Percentiles rank a stretch among this genome's conserved stretches.
Evolutionary conservation across 352 stramenopile species (phyloP).

Genomic region (Pythium utonaiense): DNA sequence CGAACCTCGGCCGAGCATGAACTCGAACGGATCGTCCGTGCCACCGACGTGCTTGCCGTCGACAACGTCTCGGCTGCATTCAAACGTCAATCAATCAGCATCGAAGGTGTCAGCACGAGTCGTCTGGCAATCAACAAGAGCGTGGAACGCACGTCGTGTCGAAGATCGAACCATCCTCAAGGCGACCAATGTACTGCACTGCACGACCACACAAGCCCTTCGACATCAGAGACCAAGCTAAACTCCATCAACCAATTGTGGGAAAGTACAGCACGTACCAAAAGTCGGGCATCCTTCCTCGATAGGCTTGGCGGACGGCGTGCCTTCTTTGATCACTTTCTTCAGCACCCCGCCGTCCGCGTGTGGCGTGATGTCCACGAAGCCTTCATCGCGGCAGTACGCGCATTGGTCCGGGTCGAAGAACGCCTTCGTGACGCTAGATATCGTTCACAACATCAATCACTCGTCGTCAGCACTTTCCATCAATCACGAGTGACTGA

Average conservation of each 20-base stretch:
- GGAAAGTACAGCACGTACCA: slow-evolving; percentile 21
- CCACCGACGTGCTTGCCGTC: slow-evolving; percentile 79
- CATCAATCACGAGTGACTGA: not conserved
- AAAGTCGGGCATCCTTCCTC: slow-evolving; percentile 85
- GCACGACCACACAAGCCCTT: too few species aligned
- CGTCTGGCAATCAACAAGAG: too few species aligned
- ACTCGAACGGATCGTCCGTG: slow-evolving; percentile 84
- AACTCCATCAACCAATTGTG: not conserved
- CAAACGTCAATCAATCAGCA: not conserved
- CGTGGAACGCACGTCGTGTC: slow-evolving; percentile 62
- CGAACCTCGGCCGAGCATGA: slow-evolving; percentile 64
- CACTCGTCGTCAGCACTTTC: not conserved
- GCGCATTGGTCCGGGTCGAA: slow-evolving; percentile 69
- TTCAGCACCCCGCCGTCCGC: slow-evolving; percentile 78
- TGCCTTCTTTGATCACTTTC: slow-evolving; percentile 71
- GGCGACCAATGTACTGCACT: slow-evolving; percentile 83
- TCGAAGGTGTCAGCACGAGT: too few species aligned
- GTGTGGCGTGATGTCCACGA: slow-evolving; percentile 75
- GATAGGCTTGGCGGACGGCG: slow-evolving; percentile 36
- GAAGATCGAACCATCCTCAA: slow-evolving; percentile 85
- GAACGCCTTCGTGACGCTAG: slow-evolving; percentile 58
- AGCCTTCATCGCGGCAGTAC: slow-evolving; percentile 70
- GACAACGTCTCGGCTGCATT: slow-evolving; percentile 70
- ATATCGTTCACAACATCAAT: not conserved
- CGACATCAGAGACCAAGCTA: too few species aligned